A percentile compares a stretch with the other conserved stretches of the same genome.
Conservation (phyloP, 306 rosid species). For the Gastrolobium villosum region DNA sequence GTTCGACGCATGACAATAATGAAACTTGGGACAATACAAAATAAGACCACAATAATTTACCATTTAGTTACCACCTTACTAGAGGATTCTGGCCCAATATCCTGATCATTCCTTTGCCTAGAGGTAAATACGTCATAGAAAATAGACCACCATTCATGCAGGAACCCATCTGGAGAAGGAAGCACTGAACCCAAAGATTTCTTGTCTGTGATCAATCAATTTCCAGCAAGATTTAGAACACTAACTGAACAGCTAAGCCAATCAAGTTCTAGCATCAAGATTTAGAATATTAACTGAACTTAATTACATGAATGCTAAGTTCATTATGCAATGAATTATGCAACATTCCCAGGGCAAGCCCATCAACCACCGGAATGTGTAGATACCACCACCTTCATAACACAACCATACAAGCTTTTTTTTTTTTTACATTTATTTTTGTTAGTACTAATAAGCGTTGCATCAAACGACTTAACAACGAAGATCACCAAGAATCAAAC, state of each 20-base stretch:
- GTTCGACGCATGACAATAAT: not conserved
- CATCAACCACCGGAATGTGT: not conserved
- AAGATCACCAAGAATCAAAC: slow-evolving; percentile 25
- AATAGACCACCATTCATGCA: slow-evolving; percentile 72
- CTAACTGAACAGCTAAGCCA: not conserved
- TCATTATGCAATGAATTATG: not conserved
- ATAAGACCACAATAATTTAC: not conserved
- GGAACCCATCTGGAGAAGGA: slow-evolving; percentile 58
- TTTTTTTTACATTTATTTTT: not conserved
- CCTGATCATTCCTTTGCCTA: slow-evolving; percentile 10
- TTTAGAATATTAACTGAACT: not conserved
- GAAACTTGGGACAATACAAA: slow-evolving; percentile 29
- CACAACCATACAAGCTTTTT: not conserved
- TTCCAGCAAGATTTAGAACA: slow-evolving; percentile 10
- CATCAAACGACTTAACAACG: not conserved
- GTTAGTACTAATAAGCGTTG: not conserved
- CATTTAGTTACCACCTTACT: slow-evolving; percentile 43
- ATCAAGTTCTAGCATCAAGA: slow-evolving; percentile 16
- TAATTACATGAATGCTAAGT: slow-evolving; percentile 16
- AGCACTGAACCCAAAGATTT: slow-evolving; percentile 41
- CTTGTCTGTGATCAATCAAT: slow-evolving; percentile 25
- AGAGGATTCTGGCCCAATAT: slow-evolving; percentile 43
- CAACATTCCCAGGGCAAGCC: not conserved
- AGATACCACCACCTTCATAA: not conserved
- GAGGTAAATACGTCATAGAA: slow-evolving; percentile 49